Conservation (phyloP, 2,329 filamentous ascomycete species). For the Fusarium irregulare region DNA sequence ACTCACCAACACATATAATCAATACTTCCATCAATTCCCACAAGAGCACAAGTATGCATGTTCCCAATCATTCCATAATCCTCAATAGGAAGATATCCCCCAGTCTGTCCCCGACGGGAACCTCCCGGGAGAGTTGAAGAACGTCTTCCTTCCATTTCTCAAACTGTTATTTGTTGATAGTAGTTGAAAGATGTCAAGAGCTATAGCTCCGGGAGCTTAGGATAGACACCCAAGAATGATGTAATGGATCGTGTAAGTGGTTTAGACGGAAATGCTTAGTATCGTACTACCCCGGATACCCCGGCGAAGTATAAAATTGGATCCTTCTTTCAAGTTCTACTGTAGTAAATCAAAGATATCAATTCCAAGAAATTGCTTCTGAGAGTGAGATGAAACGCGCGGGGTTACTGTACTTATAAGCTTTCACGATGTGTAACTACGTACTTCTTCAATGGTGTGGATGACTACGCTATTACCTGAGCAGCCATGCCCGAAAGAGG, state of each 20-base stretch:
- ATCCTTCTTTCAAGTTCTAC: neutral
- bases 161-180: neutral
- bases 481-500: conserved; percentile 17
- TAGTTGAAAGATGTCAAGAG: conserved; percentile 3
- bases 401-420: conserved; percentile 28
- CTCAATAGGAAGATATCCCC: conserved; percentile 72
- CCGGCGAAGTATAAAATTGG: conserved; percentile 13
- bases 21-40: conserved; percentile 78
- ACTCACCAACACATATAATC: conserved; percentile 82
- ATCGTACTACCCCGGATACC: conserved; percentile 9
- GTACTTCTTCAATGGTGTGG: conserved; percentile 23
- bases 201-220: neutral
- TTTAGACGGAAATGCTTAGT: conserved; percentile 2
- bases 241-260: conserved; percentile 38
- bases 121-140: conserved; percentile 49
- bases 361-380: neutral
- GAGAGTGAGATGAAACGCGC: conserved; percentile 20
- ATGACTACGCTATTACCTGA: conserved; percentile 28
- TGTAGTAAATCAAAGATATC: neutral
- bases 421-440: conserved; percentile 29
- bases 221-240: conserved; percentile 29
- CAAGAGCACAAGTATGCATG: conserved; percentile 81
- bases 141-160: conserved; percentile 50
- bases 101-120: conserved; percentile 51
- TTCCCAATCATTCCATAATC: conserved; percentile 85